A percentile compares a stretch with the other conserved stretches of the same genome.
Conservation (phyloP, 257 asterid species). For the Solanum appendiculatum region DNA sequence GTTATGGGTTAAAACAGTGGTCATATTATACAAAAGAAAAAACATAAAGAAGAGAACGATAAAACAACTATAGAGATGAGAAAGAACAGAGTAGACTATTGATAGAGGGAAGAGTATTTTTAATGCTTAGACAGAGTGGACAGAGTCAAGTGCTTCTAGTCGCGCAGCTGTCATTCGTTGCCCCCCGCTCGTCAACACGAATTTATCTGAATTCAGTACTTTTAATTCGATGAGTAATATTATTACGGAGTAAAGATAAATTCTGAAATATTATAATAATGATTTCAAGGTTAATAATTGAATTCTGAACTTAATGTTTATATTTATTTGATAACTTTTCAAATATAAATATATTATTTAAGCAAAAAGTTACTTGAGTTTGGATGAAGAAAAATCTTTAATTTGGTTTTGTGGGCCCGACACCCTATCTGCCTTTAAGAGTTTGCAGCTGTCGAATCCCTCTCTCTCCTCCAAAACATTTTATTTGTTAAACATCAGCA, state of each 20-base stretch:
- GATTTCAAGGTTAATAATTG: too few relatives aligned
- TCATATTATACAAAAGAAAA: constrained; percentile 1
- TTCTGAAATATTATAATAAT: too few relatives aligned
- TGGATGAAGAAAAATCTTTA: neutral
- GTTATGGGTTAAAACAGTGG: neutral
- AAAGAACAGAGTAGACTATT: neutral
- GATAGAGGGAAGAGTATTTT: constrained; percentile 13
- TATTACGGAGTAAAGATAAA: too few relatives aligned
- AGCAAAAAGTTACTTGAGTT: too few relatives aligned
- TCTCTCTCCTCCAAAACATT: constrained; percentile 5
- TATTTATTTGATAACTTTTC: too few relatives aligned
- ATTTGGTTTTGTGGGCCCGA: neutral
- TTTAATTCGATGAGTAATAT: too few relatives aligned
- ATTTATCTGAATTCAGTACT: neutral
- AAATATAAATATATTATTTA: too few relatives aligned
- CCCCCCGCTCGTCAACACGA: neutral
- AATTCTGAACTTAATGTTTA: too few relatives aligned
- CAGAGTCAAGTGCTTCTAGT: constrained; percentile 73
- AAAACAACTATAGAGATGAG: neutral
- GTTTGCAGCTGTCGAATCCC: constrained; percentile 76
- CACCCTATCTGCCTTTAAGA: neutral
- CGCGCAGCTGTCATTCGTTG: constrained; percentile 92
- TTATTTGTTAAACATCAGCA: neutral
- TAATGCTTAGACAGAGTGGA: constrained; percentile 50
- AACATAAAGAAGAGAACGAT: constrained; percentile 11